These are phyloP conservation scores for Tetracentron sinense DNA, from an alignment of 164 flowering plant genomes.

Conservation along the genomic window DNA sequence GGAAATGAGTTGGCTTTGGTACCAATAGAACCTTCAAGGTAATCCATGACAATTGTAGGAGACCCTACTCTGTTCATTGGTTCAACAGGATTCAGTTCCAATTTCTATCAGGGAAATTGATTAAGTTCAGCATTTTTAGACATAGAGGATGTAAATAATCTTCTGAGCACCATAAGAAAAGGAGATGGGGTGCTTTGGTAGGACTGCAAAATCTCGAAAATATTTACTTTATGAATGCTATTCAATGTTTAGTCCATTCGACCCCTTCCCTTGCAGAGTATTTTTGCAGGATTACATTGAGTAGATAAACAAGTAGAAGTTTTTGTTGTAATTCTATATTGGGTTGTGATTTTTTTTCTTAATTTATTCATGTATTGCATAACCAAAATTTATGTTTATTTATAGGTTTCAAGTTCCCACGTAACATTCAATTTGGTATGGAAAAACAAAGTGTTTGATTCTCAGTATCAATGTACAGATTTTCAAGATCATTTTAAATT, in stretches of 20 bases:
- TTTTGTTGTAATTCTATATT: too few relatives aligned
- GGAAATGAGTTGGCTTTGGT: conserved; percentile 80
- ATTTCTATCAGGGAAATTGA: conserved; percentile 33
- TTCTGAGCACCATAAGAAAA: conserved; percentile 26
- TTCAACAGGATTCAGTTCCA: conserved; percentile 42
- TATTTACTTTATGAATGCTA: conserved; percentile 96
- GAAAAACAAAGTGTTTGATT: too few relatives aligned
- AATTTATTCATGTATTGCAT: too few relatives aligned
- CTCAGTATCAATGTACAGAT: too few relatives aligned
- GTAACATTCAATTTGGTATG: too few relatives aligned
- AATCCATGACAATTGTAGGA: conserved; percentile 67
- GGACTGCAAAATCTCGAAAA: conserved; percentile 96
- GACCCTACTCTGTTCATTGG: conserved; percentile 73
- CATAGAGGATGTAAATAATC: conserved; percentile 41
- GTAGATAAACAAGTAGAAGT: conserved; percentile 81
- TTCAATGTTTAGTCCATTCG: conserved; percentile 94
- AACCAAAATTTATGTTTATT: too few relatives aligned
- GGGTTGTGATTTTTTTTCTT: too few relatives aligned
- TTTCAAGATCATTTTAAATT: too few relatives aligned
- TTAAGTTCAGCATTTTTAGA: conserved; percentile 33
- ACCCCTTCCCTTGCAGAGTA: conserved; percentile 77
- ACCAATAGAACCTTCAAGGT: conserved; percentile 71
- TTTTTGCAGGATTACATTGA: conserved; percentile 76
- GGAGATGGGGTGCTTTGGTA: conserved; percentile 75
- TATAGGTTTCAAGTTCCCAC: too few relatives aligned